A percentile compares a stretch with the other conserved stretches of the same genome.
These are phyloP conservation scores for Pyrenula massariospora DNA, from an alignment of 495 filamentous ascomycete genomes.

Conservation along the genomic window DNA sequence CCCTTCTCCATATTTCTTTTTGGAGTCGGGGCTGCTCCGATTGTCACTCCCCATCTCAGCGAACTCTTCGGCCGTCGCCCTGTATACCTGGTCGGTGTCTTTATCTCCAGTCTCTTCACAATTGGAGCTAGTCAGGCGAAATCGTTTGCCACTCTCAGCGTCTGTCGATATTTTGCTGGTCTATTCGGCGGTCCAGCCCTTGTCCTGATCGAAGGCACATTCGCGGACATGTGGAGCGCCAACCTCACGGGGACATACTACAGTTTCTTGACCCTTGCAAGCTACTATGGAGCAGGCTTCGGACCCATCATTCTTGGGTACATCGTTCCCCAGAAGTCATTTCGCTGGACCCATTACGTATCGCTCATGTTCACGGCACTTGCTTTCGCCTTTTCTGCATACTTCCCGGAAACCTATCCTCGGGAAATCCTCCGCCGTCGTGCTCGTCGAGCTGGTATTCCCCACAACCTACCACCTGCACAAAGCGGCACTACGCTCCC, in stretches of 20 bases:
- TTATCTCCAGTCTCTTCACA: slow-evolving; percentile 21
- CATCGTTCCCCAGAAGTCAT: slow-evolving; percentile 16
- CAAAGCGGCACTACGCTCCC: slow-evolving; percentile 12
- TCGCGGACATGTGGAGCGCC: slow-evolving; percentile 29
- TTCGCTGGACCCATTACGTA: slow-evolving; percentile 29
- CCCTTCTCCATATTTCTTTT: slow-evolving; percentile 22
- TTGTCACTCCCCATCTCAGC: slow-evolving; percentile 23
- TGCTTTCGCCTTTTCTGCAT: slow-evolving; percentile 19
- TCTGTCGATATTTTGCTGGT: slow-evolving; percentile 31
- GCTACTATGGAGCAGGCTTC: slow-evolving; percentile 20
- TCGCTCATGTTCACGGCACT: slow-evolving; percentile 18
- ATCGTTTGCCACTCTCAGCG: slow-evolving; percentile 17
- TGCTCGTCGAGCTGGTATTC: slow-evolving; percentile 13
- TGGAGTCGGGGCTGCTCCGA: slow-evolving; percentile 27
- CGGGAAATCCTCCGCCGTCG: slow-evolving; percentile 23
- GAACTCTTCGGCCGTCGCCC: slow-evolving; percentile 23
- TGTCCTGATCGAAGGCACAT: slow-evolving; percentile 31
- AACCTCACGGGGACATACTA: slow-evolving; percentile 20
- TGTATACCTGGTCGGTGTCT: slow-evolving; percentile 19
- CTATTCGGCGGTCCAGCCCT: slow-evolving; percentile 28
- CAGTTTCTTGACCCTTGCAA: slow-evolving; percentile 18
- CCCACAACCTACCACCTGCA: slow-evolving; percentile 9
- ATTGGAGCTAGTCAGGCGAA: slow-evolving; percentile 21
- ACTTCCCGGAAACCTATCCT: slow-evolving; percentile 28
- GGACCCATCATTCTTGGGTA: slow-evolving; percentile 26